These are phyloP conservation scores for Dictyostelium capitatum DNA, from an alignment of 78 protist genomes.

Conservation along the genomic window DNA sequence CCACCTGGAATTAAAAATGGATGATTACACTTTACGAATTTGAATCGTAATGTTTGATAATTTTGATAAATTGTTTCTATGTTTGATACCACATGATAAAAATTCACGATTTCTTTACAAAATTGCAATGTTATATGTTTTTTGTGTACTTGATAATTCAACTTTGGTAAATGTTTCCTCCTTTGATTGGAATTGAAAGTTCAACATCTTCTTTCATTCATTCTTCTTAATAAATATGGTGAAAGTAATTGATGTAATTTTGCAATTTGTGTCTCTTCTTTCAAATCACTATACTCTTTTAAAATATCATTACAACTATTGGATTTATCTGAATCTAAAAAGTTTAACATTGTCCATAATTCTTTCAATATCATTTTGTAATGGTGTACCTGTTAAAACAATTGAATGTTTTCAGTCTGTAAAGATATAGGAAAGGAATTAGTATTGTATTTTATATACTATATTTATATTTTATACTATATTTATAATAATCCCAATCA, in stretches of 20 bases:
- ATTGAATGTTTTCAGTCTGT: conserved; percentile 70
- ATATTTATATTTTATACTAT: too few species aligned
- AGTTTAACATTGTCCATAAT: conserved; percentile 95
- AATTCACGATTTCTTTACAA: conserved; percentile 85
- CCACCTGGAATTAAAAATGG: conserved; percentile 89
- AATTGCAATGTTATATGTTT: conserved; percentile 91
- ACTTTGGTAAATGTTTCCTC: conserved; percentile 90
- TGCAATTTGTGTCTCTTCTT: conserved; percentile 63
- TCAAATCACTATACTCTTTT: conserved; percentile 73
- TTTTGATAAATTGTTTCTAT: conserved; percentile 84
- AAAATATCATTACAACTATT: conserved; percentile 80
- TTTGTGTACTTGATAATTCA: conserved; percentile 89
- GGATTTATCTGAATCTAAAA: conserved; percentile 86
- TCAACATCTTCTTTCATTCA: conserved; percentile 95
- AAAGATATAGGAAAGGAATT: too few species aligned
- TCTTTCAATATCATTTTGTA: conserved; percentile 93
- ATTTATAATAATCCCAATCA: too few species aligned
- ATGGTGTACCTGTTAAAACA: conserved; percentile 97
- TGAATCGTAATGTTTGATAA: conserved; percentile 93
- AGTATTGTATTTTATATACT: too few species aligned
- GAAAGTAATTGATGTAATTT: conserved; percentile 86
- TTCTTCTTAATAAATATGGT: conserved; percentile 94
- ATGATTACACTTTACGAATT: conserved; percentile 96
- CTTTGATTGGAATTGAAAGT: conserved; percentile 86
- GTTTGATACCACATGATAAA: conserved; percentile 59